phyloP scores from a whole-genome alignment of 2,329 filamentous ascomycete genomes.

The Paecilomyces dactylethromorphus region DNA sequence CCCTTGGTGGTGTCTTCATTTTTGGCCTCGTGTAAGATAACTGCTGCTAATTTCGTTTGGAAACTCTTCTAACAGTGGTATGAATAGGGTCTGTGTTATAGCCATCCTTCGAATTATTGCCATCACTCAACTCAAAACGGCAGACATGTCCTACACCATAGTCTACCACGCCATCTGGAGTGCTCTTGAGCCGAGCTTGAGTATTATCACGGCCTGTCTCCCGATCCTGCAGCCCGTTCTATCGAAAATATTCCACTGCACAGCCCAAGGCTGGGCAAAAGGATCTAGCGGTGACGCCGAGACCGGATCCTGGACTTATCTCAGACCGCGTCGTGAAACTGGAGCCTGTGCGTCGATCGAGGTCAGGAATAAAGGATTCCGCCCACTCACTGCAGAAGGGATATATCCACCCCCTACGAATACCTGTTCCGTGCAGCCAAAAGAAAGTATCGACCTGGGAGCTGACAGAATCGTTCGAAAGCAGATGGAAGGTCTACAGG shows the following conservation, averaged over 20 bases:
- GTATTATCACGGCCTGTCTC: neutral
- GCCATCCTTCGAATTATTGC: neutral
- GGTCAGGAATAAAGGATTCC: neutral
- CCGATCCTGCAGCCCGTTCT: neutral
- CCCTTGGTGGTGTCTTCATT: neutral
- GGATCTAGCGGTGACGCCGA: neutral
- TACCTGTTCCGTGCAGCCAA: neutral
- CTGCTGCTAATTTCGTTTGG: neutral
- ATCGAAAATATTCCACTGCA: neutral
- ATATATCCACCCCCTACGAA: neutral
- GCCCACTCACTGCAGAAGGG: neutral
- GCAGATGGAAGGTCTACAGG: neutral
- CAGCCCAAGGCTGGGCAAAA: neutral
- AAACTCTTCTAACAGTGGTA: neutral
- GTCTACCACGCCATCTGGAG: neutral
- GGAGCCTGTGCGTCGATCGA: neutral
- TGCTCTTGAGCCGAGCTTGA: neutral
- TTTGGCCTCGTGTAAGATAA: neutral
- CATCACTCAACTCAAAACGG: neutral
- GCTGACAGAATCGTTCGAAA: neutral
- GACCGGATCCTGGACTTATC: neutral
- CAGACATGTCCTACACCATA: neutral
- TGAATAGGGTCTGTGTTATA: neutral
- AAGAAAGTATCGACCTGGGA: neutral
- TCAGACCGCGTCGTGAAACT: neutral